Evolutionary conservation across 345 rosid species (phyloP).

Genomic region (Eutrema japonicum): DNA sequence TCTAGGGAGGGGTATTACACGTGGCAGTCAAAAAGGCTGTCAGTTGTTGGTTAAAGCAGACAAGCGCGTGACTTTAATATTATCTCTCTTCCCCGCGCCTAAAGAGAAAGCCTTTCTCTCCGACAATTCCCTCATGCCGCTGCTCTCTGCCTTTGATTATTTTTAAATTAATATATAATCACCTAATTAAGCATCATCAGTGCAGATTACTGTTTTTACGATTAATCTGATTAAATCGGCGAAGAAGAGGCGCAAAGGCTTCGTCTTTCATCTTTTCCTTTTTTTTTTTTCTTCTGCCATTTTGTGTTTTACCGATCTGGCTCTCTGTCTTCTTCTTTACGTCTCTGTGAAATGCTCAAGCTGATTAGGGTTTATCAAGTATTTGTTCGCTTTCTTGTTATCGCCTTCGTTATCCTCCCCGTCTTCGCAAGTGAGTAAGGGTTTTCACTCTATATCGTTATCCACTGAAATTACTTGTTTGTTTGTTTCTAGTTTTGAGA

Average conservation of each 20-base stretch:
- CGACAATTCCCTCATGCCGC: constrained; percentile 40
- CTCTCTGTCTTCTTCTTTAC: constrained; percentile 29
- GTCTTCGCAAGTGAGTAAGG: constrained; percentile 40
- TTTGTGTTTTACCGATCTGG: constrained; percentile 22
- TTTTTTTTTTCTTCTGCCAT: background rate
- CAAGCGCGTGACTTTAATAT: constrained; percentile 38
- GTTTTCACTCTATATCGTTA: constrained; percentile 22
- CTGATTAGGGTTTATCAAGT: constrained; percentile 50
- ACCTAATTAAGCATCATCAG: constrained; percentile 4
- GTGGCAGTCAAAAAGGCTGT: constrained; percentile 36
- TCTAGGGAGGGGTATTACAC: constrained; percentile 17
- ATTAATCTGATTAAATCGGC: constrained; percentile 27
- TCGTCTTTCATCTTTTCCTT: constrained; percentile 5
- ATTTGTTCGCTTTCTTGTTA: constrained; percentile 37
- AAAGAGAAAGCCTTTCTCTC: constrained; percentile 9
- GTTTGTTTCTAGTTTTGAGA: constrained; percentile 11
- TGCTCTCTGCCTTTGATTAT: constrained; percentile 42
- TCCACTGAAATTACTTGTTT: background rate
- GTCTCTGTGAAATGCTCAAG: constrained; percentile 50
- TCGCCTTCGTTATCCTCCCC: constrained; percentile 41
- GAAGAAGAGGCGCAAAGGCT: constrained; percentile 43
- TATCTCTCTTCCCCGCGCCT: constrained; percentile 42
- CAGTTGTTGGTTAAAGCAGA: constrained; percentile 41
- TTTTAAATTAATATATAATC: background rate
- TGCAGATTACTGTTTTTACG: constrained; percentile 12